Evolutionary conservation across 306 rosid species (phyloP), one percentile per base, ranked within the genome.

Genomic region (Vicia villosa): DNA sequence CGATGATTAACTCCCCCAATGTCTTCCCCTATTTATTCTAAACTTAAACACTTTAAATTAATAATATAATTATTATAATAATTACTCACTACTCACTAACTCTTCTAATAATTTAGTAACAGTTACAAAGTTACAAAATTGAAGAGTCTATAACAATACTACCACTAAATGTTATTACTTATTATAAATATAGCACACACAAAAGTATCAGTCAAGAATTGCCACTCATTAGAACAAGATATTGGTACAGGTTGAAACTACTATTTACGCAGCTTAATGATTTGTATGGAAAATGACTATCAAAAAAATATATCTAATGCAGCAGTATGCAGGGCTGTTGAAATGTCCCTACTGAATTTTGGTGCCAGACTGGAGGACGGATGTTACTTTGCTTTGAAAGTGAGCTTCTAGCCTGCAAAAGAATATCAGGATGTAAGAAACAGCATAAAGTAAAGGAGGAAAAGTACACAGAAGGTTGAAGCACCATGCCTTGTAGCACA

Each of bases 301-400:
- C 5, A 3, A 20, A 13, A n/a, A 4, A 26, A 34, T 13, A 8
- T 49, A 49, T 17, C 17, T 49, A 17, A 42, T 32, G 10, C 30
- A 41, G 32, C 73, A 14, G 26, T 42, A 47, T 10, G 69, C 63
- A 36, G 21, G 15, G 46, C 49, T 14, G 6, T 37, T 43, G 17
- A 69, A 37, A 20, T 11, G 47, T 56, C 76, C 73, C 69, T 79
- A 86, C 80, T 83, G 95, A 75, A 85, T 68, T 79, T 94, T 94
- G 70, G 79, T 28, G 22, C 85, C 91, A 45, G 91, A 36, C 63
- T 88, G 99, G 36, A 91, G 83, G 46, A 89, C 95, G 0, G 83
- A 63, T 20, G 84, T 84, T 73, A 94, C 97, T 79, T 82, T 94
- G 80, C 88, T 83, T 72, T 84, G 87, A 79, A 94, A 94, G 82